These are phyloP conservation scores for Coniochaeta sp. DNA, from an alignment of 2,329 filamentous ascomycete species.

Conservation along the genomic window DNA sequence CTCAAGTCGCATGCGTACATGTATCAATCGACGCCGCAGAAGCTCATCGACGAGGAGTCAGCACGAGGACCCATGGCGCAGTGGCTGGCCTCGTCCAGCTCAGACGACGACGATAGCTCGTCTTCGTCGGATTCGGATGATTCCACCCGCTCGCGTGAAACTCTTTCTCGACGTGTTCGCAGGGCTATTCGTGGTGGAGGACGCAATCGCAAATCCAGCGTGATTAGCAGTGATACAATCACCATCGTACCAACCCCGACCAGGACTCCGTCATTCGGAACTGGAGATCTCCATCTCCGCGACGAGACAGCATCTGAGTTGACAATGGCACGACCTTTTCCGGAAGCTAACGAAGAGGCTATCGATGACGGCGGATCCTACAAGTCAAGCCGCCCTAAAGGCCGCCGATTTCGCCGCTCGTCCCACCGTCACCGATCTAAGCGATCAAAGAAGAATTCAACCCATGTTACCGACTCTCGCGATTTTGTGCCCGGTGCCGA, in stretches of 20 bases:
- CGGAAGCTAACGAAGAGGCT: constrained; percentile 33
- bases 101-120: constrained; percentile 47
- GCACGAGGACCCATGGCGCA: constrained; percentile 77
- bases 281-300: constrained; percentile 20
- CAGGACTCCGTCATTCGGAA: constrained; percentile 34
- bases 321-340: constrained; percentile 24
- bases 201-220: constrained; percentile 69
- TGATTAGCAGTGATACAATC: constrained; percentile 51
- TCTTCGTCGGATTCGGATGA: constrained; percentile 62
- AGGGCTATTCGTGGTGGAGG: constrained; percentile 60
- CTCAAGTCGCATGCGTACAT: constrained; percentile 88
- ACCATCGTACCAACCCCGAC: constrained; percentile 14
- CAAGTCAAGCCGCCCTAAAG: constrained; percentile 23
- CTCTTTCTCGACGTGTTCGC: constrained; percentile 68
- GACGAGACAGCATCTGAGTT: constrained; percentile 32
- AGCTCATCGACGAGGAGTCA: constrained; percentile 86
- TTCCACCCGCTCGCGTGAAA: constrained; percentile 52
- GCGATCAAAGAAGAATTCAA: constrained; percentile 32
- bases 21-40: constrained; percentile 86
- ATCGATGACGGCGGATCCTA: constrained; percentile 36
- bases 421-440: constrained; percentile 29
- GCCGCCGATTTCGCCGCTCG: constrained; percentile 26
- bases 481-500: constrained; percentile 18
- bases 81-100: constrained; percentile 67
- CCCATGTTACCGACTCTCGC: constrained; percentile 14